Percentiles rank a stretch among this genome's conserved stretches.
Conservation (phyloP, 176 grass and related monocot species). For the Ampelocalamus luodianensis region DNA sequence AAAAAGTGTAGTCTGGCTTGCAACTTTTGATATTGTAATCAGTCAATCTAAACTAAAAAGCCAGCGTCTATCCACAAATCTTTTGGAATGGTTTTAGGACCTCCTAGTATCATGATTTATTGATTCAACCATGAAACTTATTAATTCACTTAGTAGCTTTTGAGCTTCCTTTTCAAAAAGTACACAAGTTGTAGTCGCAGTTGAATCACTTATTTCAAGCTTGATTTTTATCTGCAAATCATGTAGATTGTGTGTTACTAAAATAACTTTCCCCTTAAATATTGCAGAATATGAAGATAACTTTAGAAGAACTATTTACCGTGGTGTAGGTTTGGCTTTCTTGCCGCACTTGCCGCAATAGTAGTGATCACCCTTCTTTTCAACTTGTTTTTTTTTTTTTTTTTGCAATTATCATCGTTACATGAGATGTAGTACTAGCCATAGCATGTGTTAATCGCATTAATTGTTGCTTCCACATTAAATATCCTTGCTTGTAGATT, state of each 20-base stretch:
- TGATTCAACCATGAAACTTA: neutral
- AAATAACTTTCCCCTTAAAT: neutral
- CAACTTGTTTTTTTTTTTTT: too few relatives aligned
- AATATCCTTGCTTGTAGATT: neutral
- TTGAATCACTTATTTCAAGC: neutral
- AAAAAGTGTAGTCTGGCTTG: slow-evolving; percentile 10
- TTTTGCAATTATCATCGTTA: slow-evolving; percentile 14
- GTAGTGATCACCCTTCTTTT: neutral
- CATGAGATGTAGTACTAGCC: slow-evolving; percentile 33
- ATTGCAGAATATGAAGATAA: neutral
- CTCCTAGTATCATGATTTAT: neutral
- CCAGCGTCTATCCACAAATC: neutral
- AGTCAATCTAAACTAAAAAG: slow-evolving; percentile 11
- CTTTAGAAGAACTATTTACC: neutral
- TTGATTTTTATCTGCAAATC: neutral
- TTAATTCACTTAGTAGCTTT: neutral
- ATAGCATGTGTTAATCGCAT: neutral
- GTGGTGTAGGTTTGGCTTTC: neutral
- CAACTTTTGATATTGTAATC: neutral
- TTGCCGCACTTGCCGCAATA: neutral
- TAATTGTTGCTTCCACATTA: slow-evolving; percentile 1
- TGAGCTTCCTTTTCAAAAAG: slow-evolving; percentile 13
- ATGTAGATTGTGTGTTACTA: too few relatives aligned
- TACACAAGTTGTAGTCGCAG: neutral
- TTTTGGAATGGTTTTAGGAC: neutral